A percentile compares a stretch with the other conserved stretches of the same genome.
Evolutionary conservation across 2,329 filamentous ascomycete genomes (phyloP).

Genomic region (Lomentospora prolificans): DNA sequence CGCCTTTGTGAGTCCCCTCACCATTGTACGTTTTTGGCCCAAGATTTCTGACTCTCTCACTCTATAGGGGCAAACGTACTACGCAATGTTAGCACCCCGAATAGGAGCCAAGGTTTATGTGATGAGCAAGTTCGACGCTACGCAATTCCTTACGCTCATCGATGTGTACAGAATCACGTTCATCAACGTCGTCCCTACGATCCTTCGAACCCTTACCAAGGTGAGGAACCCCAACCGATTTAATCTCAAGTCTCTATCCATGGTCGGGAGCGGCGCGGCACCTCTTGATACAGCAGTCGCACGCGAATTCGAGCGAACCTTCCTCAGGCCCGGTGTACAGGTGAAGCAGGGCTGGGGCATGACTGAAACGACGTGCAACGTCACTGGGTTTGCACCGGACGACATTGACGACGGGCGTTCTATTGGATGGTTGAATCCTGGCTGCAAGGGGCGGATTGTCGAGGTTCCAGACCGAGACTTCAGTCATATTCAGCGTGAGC

Average conservation of each 20-base stretch:
- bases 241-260: constrained; percentile 39
- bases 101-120: constrained; percentile 39
- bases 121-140: constrained; percentile 46
- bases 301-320: constrained; percentile 31
- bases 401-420: constrained; percentile 27
- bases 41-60: background rate
- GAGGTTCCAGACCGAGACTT: constrained; percentile 39
- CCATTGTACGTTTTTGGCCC: background rate
- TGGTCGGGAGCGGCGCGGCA: constrained; percentile 43
- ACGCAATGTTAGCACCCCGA: constrained; percentile 35
- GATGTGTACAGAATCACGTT: constrained; percentile 42
- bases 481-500: constrained; percentile 14
- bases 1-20: constrained; percentile 29
- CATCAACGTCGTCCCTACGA: constrained; percentile 45
- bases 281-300: constrained; percentile 24
- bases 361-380: constrained; percentile 37
- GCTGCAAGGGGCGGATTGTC: constrained; percentile 42
- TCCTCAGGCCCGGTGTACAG: constrained; percentile 28
- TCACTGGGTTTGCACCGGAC: constrained; percentile 18
- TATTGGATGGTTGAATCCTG: constrained; percentile 43
- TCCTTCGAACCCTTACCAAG: constrained; percentile 50
- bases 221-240: constrained; percentile 20
- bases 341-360: constrained; percentile 50
- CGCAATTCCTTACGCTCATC: constrained; percentile 40
- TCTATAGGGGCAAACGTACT: constrained; percentile 35